Conservation (phyloP, 257 asterid species). For the Fraxinus excelsior region DNA sequence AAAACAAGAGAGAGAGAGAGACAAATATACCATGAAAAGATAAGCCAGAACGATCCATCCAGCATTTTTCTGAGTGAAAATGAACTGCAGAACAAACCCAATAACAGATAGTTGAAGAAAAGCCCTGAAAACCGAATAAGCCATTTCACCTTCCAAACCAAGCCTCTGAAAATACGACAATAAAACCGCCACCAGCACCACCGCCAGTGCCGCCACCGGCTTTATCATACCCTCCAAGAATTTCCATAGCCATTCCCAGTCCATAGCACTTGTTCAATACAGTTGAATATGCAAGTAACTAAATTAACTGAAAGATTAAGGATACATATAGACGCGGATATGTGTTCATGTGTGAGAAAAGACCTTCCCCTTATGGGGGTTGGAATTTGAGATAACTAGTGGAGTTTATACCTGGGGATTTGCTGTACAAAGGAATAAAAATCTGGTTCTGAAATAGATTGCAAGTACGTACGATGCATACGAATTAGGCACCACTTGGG, state of each 20-base stretch:
- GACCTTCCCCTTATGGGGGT: conserved; percentile 57
- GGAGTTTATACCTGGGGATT: conserved; percentile 35
- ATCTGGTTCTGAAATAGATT: conserved; percentile 1
- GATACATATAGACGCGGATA: not conserved
- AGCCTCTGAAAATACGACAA: conserved; percentile 66
- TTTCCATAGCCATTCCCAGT: conserved; percentile 63
- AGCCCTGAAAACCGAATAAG: conserved; percentile 73
- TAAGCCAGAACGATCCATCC: conserved; percentile 81
- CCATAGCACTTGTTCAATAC: conserved; percentile 38
- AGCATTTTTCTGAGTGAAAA: conserved; percentile 60
- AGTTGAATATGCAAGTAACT: not conserved
- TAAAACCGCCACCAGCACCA: conserved; percentile 70
- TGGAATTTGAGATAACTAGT: conserved; percentile 29
- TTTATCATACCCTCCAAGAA: conserved; percentile 82
- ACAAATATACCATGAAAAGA: conserved; percentile 74
- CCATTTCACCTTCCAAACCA: conserved; percentile 81
- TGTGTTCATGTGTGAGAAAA: conserved; percentile 24
- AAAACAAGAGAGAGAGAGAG: not conserved
- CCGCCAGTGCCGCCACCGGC: conserved; percentile 81
- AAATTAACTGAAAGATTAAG: no score
- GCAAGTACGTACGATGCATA: conserved; percentile 45
- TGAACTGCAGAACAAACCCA: conserved; percentile 89
- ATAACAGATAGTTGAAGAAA: conserved; percentile 79
- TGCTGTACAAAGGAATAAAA: not conserved
- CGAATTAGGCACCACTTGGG: conserved; percentile 24